Conservation (phyloP, 495 filamentous ascomycete species). For the Letharia columbiana region DNA sequence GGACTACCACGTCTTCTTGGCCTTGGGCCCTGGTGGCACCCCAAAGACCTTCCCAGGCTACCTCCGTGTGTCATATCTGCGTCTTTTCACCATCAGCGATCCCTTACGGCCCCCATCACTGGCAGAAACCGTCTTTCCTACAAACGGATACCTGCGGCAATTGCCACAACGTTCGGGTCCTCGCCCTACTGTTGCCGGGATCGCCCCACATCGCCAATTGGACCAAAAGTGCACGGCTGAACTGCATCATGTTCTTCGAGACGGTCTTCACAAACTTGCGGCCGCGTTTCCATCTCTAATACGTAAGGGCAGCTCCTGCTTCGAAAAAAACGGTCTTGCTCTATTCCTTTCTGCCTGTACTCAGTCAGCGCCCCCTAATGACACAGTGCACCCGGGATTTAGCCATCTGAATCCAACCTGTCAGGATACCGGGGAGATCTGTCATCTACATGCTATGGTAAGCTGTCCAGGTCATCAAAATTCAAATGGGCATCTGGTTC, state of each 20-base stretch:
- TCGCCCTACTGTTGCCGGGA: slow-evolving; percentile 59
- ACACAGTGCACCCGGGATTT: slow-evolving; percentile 34
- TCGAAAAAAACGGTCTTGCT: slow-evolving; percentile 71
- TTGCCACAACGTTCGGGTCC: slow-evolving; percentile 53
- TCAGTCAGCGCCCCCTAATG: slow-evolving; percentile 24
- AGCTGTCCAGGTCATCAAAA: neutral
- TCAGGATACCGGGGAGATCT: slow-evolving; percentile 57
- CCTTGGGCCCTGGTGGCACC: slow-evolving; percentile 73
- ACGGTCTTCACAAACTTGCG: slow-evolving; percentile 44
- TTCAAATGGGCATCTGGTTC: neutral
- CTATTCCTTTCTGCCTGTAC: slow-evolving; percentile 43
- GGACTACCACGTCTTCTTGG: slow-evolving; percentile 69
- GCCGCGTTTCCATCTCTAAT: slow-evolving; percentile 41
- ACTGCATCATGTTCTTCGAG: slow-evolving; percentile 44
- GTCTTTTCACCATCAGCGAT: slow-evolving; percentile 38
- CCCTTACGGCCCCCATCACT: slow-evolving; percentile 31
- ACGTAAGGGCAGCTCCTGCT: slow-evolving; percentile 56
- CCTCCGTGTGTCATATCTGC: slow-evolving; percentile 54
- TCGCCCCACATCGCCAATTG: slow-evolving; percentile 72
- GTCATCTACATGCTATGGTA: slow-evolving; percentile 61
- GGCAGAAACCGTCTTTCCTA: slow-evolving; percentile 32
- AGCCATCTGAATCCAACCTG: slow-evolving; percentile 50
- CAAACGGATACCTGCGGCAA: slow-evolving; percentile 40
- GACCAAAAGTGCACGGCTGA: slow-evolving; percentile 49
- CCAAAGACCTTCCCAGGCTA: slow-evolving; percentile 67